phyloP scores from a whole-genome alignment of 306 rosid species.

The Ziziphus jujuba region DNA sequence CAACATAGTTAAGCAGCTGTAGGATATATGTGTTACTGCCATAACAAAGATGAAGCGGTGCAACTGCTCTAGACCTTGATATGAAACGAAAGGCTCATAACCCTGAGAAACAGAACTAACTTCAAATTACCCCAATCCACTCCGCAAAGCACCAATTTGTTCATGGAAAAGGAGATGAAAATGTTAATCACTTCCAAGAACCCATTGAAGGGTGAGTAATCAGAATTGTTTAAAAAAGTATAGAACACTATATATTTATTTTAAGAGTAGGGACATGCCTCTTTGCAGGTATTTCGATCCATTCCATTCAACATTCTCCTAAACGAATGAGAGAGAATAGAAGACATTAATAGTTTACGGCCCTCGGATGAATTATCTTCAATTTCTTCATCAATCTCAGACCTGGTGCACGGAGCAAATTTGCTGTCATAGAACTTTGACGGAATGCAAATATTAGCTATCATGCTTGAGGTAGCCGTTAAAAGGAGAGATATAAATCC shows the following conservation, averaged over 20 bases:
- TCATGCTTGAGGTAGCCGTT: constrained; percentile 88
- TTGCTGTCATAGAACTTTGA: constrained; percentile 72
- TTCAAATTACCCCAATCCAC: constrained; percentile 18
- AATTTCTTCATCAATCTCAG: constrained; percentile 63
- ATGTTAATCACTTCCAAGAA: constrained; percentile 2
- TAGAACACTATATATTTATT: neutral
- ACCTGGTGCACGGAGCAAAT: constrained; percentile 78
- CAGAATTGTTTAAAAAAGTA: neutral
- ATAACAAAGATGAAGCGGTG: constrained; percentile 96
- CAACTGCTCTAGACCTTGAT: constrained; percentile 96
- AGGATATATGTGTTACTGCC: constrained; percentile 93
- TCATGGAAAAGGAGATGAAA: no score
- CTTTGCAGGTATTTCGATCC: constrained; percentile 57
- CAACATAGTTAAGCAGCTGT: constrained; percentile 97
- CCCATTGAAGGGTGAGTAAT: neutral
- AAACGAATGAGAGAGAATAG: constrained; percentile 42
- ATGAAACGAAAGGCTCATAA: constrained; percentile 89
- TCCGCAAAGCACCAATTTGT: constrained; percentile 11
- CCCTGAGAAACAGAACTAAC: constrained; percentile 55
- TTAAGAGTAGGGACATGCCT: constrained; percentile 44
- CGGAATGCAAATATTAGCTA: constrained; percentile 87
- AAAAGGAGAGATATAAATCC: constrained; percentile 96
- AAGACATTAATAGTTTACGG: constrained; percentile 60
- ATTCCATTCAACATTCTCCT: constrained; percentile 62
- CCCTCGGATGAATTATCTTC: constrained; percentile 46